phyloP scores from a whole-genome alignment of 1,139 yeast genomes.

The Yamadazyma jaroonii region DNA sequence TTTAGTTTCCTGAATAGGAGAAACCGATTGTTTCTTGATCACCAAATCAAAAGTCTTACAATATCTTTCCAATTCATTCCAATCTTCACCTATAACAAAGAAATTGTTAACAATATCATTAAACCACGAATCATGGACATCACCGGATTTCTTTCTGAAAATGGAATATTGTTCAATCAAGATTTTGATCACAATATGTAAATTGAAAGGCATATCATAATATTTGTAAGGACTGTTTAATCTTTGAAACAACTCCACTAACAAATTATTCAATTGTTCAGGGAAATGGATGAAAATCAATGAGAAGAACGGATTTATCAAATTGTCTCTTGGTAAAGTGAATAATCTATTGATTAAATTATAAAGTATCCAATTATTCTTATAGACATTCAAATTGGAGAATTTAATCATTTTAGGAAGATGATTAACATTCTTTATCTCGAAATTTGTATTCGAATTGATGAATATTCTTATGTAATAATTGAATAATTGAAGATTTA shows the following conservation, averaged over 20 bases:
- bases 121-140: slow-evolving; percentile 46
- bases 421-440: slow-evolving; percentile 34
- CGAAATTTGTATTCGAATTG: slow-evolving; percentile 31
- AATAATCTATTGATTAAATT: slow-evolving; percentile 16
- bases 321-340: slow-evolving; percentile 8
- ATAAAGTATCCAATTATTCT: slow-evolving; percentile 23
- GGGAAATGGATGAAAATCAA: slow-evolving; percentile 11
- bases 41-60: slow-evolving; percentile 6
- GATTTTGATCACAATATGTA: slow-evolving; percentile 69
- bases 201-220: slow-evolving; percentile 56
- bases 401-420: slow-evolving; percentile 60
- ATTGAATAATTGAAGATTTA: slow-evolving; percentile 12
- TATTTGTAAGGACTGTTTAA: slow-evolving; percentile 80
- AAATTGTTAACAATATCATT: slow-evolving; percentile 41
- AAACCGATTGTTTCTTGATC: slow-evolving; percentile 5
- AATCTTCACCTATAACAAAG: slow-evolving; percentile 54
- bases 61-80: slow-evolving; percentile 13
- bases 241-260: slow-evolving; percentile 75
- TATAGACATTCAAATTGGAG: slow-evolving; percentile 23
- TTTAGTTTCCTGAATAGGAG: too few species aligned
- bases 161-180: slow-evolving; percentile 61
- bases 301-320: slow-evolving; percentile 13
- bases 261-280: slow-evolving; percentile 44
- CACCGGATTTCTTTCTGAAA: slow-evolving; percentile 6
- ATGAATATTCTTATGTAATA: slow-evolving; percentile 30